Percentiles rank a stretch among this genome's conserved stretches.
These are phyloP conservation scores for Berberis thunbergii DNA, from an alignment of 164 flowering plant genomes.

Conservation along the genomic window DNA sequence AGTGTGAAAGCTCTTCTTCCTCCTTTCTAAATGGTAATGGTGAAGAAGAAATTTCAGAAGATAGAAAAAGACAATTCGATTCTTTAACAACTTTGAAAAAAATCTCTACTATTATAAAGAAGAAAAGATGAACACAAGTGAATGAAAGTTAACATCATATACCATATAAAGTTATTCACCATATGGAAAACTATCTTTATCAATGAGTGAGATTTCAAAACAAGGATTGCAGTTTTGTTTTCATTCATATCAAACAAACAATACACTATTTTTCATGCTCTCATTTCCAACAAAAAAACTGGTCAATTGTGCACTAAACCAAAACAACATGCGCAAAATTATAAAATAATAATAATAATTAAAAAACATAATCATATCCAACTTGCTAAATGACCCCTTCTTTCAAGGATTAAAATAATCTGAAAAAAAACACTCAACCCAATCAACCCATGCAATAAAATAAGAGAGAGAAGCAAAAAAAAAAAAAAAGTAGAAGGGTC, in stretches of 20 bases:
- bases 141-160: too few species aligned
- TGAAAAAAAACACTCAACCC: background rate
- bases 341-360: too few species aligned
- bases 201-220: too few species aligned
- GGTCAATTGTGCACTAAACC: background rate
- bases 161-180: too few species aligned
- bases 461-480: too few species aligned
- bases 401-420: background rate
- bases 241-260: too few species aligned
- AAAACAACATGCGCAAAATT: background rate
- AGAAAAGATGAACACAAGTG: too few species aligned
- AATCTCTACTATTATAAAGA: background rate
- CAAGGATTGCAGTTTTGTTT: too few species aligned
- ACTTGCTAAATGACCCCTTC: background rate
- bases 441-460: background rate
- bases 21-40: background rate
- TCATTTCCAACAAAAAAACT: too few species aligned
- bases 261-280: too few species aligned
- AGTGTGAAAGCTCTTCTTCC: background rate
- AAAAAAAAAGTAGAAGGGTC: background rate
- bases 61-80: constrained; percentile 4
- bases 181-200: too few species aligned
- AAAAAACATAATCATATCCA: background rate
- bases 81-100: background rate
- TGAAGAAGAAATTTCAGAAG: background rate